phyloP scores from a whole-genome alignment of 495 filamentous ascomycete genomes.

The Tuber umbilicatum region DNA sequence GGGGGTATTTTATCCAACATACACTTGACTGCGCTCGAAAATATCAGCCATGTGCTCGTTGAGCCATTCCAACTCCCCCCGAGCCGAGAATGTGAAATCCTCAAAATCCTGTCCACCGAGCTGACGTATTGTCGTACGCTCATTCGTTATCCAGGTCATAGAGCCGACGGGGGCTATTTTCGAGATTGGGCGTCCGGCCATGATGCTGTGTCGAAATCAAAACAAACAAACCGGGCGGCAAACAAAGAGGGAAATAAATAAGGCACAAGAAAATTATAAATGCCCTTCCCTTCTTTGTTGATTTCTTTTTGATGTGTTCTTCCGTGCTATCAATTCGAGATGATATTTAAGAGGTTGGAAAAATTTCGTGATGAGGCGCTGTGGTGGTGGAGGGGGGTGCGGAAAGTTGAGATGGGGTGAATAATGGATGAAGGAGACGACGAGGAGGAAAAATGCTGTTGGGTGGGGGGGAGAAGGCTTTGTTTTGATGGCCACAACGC shows the following conservation, averaged over 20 bases:
- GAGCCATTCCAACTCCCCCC: conserved; percentile 89
- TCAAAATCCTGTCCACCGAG: conserved; percentile 69
- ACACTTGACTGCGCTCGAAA: conserved; percentile 79
- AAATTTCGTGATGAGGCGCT: neutral
- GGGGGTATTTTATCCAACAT: conserved; percentile 42
- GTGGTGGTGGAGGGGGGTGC: neutral
- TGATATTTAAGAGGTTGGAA: neutral
- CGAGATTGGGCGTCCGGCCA: conserved; percentile 26
- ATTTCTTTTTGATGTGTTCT: neutral
- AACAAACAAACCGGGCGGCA: conserved; percentile 31
- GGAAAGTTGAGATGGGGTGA: conserved; percentile 3
- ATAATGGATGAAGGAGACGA: conserved; percentile 4
- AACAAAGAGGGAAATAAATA: neutral
- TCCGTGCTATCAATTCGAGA: neutral
- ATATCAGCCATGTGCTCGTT: conserved; percentile 96
- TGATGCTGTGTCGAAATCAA: conserved; percentile 26
- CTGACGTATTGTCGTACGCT: conserved; percentile 58
- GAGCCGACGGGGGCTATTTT: conserved; percentile 56
- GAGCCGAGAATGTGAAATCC: conserved; percentile 79
- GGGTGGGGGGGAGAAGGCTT: conserved; percentile 23
- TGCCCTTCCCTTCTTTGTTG: neutral
- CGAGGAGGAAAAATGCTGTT: conserved; percentile 16
- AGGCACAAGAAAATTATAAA: neutral
- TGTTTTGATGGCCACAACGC: conserved; percentile 36
- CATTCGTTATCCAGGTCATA: conserved; percentile 59